phyloP scores from a whole-genome alignment of 768 basidiomycete genomes.

The Collybia mongolica region DNA sequence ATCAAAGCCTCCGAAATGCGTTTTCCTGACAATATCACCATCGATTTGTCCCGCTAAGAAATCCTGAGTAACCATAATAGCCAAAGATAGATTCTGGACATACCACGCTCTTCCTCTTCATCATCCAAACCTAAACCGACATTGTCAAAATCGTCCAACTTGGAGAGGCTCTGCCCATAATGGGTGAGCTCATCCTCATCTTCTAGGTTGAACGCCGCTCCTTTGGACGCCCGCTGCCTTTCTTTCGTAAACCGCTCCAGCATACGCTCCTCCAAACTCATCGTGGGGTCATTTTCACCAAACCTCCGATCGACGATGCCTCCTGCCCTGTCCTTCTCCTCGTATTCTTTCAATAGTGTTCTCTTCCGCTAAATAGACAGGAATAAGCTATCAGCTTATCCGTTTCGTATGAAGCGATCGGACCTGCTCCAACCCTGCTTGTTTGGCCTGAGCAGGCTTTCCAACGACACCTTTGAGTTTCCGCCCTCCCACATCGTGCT shows the following conservation, averaged over 20 bases:
- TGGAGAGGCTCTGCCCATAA: slow-evolving; percentile 86
- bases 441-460: slow-evolving; percentile 84
- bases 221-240: slow-evolving; percentile 75
- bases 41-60: slow-evolving; percentile 60
- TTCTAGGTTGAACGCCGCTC: slow-evolving; percentile 83
- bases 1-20: slow-evolving; percentile 87
- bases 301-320: slow-evolving; percentile 93
- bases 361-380: slow-evolving; percentile 65
- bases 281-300: slow-evolving; percentile 90
- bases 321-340: slow-evolving; percentile 78
- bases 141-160: slow-evolving; percentile 81
- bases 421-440: slow-evolving; percentile 88
- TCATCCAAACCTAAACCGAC: slow-evolving; percentile 60
- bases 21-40: slow-evolving; percentile 57
- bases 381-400: slow-evolving; percentile 3
- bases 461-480: slow-evolving; percentile 82
- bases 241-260: slow-evolving; percentile 94
- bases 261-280: slow-evolving; percentile 97
- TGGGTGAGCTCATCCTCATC: slow-evolving; percentile 91
- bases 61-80: slow-evolving; percentile 1
- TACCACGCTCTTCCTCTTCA: slow-evolving; percentile 54
- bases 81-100: slow-evolving; percentile 7
- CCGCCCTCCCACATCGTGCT: slow-evolving; percentile 90
- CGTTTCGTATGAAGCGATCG: slow-evolving; percentile 15
- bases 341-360: slow-evolving; percentile 84